A percentile compares a stretch with the other conserved stretches of the same genome.
These are phyloP conservation scores for Orbilia ellipsospora DNA, from an alignment of 2,329 filamentous ascomycete genomes.

Conservation along the genomic window DNA sequence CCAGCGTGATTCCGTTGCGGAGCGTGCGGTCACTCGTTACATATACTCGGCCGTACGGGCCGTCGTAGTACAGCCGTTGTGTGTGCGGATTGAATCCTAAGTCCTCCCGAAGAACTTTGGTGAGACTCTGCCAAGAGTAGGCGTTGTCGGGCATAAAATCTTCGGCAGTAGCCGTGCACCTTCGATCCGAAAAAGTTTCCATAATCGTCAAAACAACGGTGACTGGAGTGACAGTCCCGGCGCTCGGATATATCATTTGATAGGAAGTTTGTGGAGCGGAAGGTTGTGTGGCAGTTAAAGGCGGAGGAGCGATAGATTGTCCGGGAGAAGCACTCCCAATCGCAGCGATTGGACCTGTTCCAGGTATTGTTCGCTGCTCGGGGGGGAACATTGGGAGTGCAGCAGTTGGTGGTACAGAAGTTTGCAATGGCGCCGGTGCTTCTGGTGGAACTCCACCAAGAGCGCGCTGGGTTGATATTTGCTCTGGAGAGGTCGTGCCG, in stretches of 20 bases:
- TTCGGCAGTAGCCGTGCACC: constrained; percentile 34
- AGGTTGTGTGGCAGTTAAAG: constrained; percentile 23
- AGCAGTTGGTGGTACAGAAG: constrained; percentile 39
- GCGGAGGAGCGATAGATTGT: constrained; percentile 35
- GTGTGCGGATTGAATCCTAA: constrained; percentile 33
- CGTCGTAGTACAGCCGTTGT: constrained; percentile 34
- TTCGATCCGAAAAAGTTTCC: constrained; percentile 27
- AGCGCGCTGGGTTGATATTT: constrained; percentile 39
- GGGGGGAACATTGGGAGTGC: constrained; percentile 34
- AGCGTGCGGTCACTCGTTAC: constrained; percentile 46
- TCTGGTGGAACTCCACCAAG: constrained; percentile 39
- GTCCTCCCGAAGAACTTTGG: constrained; percentile 37
- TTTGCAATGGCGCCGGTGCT: constrained; percentile 40
- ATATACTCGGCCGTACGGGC: constrained; percentile 39
- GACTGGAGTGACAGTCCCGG: constrained; percentile 12
- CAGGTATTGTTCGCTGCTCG: constrained; percentile 43
- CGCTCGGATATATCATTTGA: constrained; percentile 39
- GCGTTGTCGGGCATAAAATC: constrained; percentile 37
- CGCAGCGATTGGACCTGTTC: constrained; percentile 34
- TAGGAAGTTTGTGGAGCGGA: constrained; percentile 39
- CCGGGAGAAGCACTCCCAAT: constrained; percentile 42
- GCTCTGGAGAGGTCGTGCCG: constrained; percentile 37
- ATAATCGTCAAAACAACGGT: constrained; percentile 42
- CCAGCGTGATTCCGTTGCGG: constrained; percentile 39
- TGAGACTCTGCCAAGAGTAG: constrained; percentile 33